These are phyloP conservation scores for Fusarium nurragi DNA, from an alignment of 2,329 filamentous ascomycete species.

Conservation along the genomic window DNA sequence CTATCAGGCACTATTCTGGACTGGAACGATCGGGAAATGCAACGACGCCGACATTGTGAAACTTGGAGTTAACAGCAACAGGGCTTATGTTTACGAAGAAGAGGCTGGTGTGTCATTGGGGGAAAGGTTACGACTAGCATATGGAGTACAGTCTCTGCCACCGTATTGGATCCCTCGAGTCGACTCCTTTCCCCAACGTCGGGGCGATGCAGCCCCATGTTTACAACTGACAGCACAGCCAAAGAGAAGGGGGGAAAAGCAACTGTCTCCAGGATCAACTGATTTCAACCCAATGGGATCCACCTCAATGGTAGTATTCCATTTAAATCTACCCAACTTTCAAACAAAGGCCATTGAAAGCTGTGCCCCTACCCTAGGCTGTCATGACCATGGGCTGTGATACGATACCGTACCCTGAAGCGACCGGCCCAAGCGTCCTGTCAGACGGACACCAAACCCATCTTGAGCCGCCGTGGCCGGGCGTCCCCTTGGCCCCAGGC, in stretches of 20 bases:
- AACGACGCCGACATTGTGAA: constrained; percentile 18
- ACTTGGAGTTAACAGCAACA: constrained; percentile 14
- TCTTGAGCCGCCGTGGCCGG: constrained; percentile 34
- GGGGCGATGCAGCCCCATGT: constrained; percentile 18
- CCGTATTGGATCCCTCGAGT: constrained; percentile 8
- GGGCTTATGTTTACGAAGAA: neutral
- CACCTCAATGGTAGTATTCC: constrained; percentile 13
- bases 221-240: constrained; percentile 2
- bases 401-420: constrained; percentile 22
- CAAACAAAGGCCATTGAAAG: constrained; percentile 4
- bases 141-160: neutral
- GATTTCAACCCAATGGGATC: constrained; percentile 26
- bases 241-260: constrained; percentile 23
- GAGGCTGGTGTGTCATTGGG: constrained; percentile 10
- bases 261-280: constrained; percentile 16
- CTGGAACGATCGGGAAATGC: constrained; percentile 16
- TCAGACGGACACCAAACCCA: constrained; percentile 38
- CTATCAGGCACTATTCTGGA: constrained; percentile 2
- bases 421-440: constrained; percentile 43
- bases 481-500: constrained; percentile 16
- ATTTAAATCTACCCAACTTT: constrained; percentile 1
- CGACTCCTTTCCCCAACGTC: neutral
- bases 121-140: constrained; percentile 15
- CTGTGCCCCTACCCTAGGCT: constrained; percentile 13
- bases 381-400: constrained; percentile 15